phyloP scores from a whole-genome alignment of 2,329 filamentous ascomycete species.

The Hypoxylon sp. region DNA sequence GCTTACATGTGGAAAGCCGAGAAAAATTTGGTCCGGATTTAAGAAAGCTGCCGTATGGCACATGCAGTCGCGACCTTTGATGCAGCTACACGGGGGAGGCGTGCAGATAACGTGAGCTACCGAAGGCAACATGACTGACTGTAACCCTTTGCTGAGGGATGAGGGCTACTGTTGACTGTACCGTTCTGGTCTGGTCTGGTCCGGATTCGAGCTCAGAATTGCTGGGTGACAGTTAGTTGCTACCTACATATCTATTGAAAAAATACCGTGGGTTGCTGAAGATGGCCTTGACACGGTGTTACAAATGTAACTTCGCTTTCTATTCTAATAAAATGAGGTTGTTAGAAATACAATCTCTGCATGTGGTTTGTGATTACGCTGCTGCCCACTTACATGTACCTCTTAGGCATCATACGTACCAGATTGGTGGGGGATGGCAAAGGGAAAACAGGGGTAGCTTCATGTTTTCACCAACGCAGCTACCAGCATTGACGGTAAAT shows the following conservation, averaged over 20 bases:
- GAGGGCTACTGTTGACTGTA: neutral
- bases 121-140: neutral
- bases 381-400: neutral
- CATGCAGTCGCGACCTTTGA: constrained; percentile 1
- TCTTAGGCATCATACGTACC: too few relatives aligned
- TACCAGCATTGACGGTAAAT: neutral
- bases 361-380: neutral
- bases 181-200: neutral
- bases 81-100: constrained; percentile 1
- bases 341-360: neutral
- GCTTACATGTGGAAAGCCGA: neutral
- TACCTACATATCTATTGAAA: neutral
- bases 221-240: neutral
- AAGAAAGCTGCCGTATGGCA: constrained; percentile 4
- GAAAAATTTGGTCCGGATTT: constrained; percentile 9
- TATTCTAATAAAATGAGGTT: neutral
- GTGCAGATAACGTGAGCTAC: neutral
- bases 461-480: neutral
- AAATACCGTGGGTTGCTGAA: neutral
- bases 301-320: neutral
- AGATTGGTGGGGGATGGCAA: neutral
- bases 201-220: neutral
- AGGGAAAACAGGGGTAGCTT: constrained; percentile 27
- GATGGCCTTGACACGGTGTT: neutral
- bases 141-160: neutral